Conservation (phyloP, 1,139 yeast genomes). For the Candida albicans region DNA sequence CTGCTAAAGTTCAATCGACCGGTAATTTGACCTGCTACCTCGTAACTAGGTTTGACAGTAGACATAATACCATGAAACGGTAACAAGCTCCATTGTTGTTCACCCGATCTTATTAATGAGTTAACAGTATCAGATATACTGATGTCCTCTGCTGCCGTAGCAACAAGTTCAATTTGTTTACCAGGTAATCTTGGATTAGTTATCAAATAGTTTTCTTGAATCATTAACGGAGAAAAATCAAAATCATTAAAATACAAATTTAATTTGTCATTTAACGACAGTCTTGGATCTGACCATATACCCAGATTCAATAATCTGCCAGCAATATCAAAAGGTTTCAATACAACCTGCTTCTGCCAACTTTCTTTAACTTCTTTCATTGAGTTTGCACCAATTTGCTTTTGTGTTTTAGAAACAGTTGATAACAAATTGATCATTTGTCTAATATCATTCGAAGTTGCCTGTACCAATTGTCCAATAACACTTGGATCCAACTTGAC, state of each 20-base stretch:
- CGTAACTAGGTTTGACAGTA: slow-evolving; percentile 76
- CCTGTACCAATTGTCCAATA: slow-evolving; percentile 79
- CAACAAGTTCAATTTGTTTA: slow-evolving; percentile 45
- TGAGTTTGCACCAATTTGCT: slow-evolving; percentile 53
- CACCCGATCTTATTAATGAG: slow-evolving; percentile 79
- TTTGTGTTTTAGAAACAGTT: slow-evolving; percentile 75
- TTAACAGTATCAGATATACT: slow-evolving; percentile 82
- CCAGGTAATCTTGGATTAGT: slow-evolving; percentile 56
- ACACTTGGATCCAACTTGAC: slow-evolving; percentile 77
- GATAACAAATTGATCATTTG: slow-evolving; percentile 90
- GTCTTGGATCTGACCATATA: slow-evolving; percentile 23
- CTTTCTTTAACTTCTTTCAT: slow-evolving; percentile 55
- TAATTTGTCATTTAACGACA: slow-evolving; percentile 76
- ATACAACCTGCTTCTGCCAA: slow-evolving; percentile 88
- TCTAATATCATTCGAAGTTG: slow-evolving; percentile 89
- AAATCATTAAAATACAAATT: slow-evolving; percentile 92
- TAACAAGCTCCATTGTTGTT: slow-evolving; percentile 93
- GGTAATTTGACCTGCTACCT: slow-evolving; percentile 69
- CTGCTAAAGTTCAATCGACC: slow-evolving; percentile 78
- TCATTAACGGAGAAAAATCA: slow-evolving; percentile 92
- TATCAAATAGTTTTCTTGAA: slow-evolving; percentile 85
- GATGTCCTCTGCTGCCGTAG: slow-evolving; percentile 83
- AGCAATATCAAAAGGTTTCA: slow-evolving; percentile 91
- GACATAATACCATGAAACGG: slow-evolving; percentile 93
- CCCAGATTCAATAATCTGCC: slow-evolving; percentile 55